Base-by-base conservation (phyloP, 2,329 filamentous ascomycete genomes). In the Cladosporium cucumerinum region DNA sequence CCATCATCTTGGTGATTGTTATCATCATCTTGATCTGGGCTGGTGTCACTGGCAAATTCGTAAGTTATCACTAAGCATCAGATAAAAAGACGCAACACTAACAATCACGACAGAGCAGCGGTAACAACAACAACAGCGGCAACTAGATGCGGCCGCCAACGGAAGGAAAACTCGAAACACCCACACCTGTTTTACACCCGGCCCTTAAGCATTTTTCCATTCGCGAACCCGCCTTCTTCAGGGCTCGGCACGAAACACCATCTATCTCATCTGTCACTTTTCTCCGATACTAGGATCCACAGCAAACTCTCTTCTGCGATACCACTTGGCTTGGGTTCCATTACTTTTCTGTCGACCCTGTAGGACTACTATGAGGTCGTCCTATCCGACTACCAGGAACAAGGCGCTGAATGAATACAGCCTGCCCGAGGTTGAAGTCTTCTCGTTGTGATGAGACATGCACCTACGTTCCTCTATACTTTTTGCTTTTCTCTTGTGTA, bases 1-100 rank as follows among this genome's bases (percentile, higher is more conserved):
- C 76, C 65, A 73, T 67, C 58, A 65, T 66, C 23, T 6, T 66
- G 28, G 30, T 66, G 11, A 65, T 65, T 49, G 58, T 65, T 8
- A 60, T 65, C 36, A 65, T 65, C 48, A 61, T 65, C 14, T 23
- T 65, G 18, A 65, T 65, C 34, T 65, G 57, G 39, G 57, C 57
- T 39, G 63, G 57, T 36, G 58, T 61, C 2, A 65, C 63, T 43
- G 63, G 63, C 46, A 65, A 65, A 59, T 65, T 65, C 51, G 36
- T 58, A 30, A 64, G 62, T 59, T 43, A 23, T 51, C n/a, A 10
- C 1, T 57, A 36, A 30, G 23, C 5, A 11, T 52, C 4, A 3
- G 16, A 25, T 39, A 7, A 11, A 2, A 21, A 11, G 6, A 30
- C 18, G 23, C 14, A 23, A 11, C n/a, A 12, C 54, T 59, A 43